Evolutionary conservation across 2,329 filamentous ascomycete genomes (phyloP).

Genomic region (Paecilomyces dactylethromorphus): DNA sequence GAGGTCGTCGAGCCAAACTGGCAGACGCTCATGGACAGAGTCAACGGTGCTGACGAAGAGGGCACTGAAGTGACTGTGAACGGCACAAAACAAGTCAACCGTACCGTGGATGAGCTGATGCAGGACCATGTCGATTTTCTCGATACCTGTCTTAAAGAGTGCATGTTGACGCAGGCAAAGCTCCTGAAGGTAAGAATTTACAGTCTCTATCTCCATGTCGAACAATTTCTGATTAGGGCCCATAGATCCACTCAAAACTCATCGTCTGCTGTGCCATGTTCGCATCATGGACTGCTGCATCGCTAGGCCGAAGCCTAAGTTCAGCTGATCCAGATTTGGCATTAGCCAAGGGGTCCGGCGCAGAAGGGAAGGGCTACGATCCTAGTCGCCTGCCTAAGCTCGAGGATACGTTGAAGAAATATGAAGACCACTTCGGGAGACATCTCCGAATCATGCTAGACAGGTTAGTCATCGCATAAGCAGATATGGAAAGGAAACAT

Average conservation of each 20-base stretch:
- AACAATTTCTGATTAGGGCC: neutral
- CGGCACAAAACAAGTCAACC: constrained; percentile 46
- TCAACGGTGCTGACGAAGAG: constrained; percentile 53
- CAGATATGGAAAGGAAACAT: neutral
- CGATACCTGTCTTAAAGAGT: constrained; percentile 96
- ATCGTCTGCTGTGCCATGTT: constrained; percentile 96
- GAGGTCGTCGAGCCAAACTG: constrained; percentile 98
- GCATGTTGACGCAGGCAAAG: constrained; percentile 97
- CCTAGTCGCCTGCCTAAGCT: constrained; percentile 63
- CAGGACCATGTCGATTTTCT: constrained; percentile 98
- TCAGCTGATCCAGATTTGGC: constrained; percentile 73
- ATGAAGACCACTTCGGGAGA: constrained; percentile 86
- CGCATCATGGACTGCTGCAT: constrained; percentile 73
- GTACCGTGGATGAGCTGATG: constrained; percentile 97
- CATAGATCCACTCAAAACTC: constrained; percentile 89
- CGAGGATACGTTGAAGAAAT: constrained; percentile 80
- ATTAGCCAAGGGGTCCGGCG: constrained; percentile 18
- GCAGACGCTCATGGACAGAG: constrained; percentile 83
- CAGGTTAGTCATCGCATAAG: constrained; percentile 41
- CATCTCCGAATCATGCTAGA: constrained; percentile 92
- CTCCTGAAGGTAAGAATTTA: constrained; percentile 68
- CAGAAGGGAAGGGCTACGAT: constrained; percentile 45
- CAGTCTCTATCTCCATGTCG: neutral
- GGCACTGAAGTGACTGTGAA: constrained; percentile 29
- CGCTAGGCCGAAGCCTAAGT: constrained; percentile 76